Conservation (phyloP, 2,329 filamentous ascomycete species). For the Rachicladosporium sp. region DNA sequence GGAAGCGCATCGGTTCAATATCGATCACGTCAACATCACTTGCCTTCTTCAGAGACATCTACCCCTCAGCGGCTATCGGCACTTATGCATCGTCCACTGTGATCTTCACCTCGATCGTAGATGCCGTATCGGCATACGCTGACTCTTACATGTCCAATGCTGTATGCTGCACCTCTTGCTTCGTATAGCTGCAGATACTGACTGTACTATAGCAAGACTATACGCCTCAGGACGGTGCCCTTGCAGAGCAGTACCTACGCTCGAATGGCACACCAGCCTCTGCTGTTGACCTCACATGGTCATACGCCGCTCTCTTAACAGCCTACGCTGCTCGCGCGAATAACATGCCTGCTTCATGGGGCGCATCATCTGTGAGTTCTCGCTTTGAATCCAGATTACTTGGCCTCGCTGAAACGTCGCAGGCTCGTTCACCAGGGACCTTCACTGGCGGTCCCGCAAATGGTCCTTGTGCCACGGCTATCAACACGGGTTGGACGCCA, state of each 20-base stretch:
- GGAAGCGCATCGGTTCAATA: slow-evolving; percentile 51
- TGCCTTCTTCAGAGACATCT: slow-evolving; percentile 58
- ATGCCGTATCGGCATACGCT: slow-evolving; percentile 51
- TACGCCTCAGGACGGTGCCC: slow-evolving; percentile 46
- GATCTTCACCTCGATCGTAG: slow-evolving; percentile 35
- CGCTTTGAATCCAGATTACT: too few relatives aligned
- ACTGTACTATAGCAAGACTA: slow-evolving; percentile 24
- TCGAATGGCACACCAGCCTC: slow-evolving; percentile 40
- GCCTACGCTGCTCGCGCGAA: slow-evolving; percentile 45
- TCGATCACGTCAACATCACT: slow-evolving; percentile 53
- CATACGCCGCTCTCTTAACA: slow-evolving; percentile 58
- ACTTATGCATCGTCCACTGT: slow-evolving; percentile 44
- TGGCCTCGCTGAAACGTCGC: neutral
- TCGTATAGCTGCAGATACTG: neutral
- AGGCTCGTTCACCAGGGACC: slow-evolving; percentile 12
- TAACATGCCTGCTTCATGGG: slow-evolving; percentile 47
- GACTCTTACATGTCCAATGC: slow-evolving; percentile 39
- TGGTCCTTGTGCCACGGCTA: slow-evolving; percentile 17
- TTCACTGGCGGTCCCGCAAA: slow-evolving; percentile 16
- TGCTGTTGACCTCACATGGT: slow-evolving; percentile 61
- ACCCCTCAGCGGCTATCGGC: slow-evolving; percentile 45
- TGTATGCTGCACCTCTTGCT: slow-evolving; percentile 2
- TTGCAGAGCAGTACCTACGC: slow-evolving; percentile 54
- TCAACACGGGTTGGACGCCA: slow-evolving; percentile 14
- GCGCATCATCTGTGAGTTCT: slow-evolving; percentile 8